Evolutionary conservation across 345 rosid species (phyloP), one percentile per base, ranked within the genome.

Genomic region (Capsella bursapastoris): DNA sequence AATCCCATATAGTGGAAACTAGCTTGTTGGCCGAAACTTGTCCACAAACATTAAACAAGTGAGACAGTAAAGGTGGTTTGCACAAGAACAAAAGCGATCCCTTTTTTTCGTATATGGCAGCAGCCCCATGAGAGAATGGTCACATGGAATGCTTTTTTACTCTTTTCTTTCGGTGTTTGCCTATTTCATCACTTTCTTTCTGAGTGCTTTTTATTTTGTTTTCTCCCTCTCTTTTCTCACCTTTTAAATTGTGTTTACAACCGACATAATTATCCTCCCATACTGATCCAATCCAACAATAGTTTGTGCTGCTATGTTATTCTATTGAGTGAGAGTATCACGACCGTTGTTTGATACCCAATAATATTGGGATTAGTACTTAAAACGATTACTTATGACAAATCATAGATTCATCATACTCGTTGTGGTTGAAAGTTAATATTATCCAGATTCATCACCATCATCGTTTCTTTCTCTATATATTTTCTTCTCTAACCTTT

Each of bases 121-220:
- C 15, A 64, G 56, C 6, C 15, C 57, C 44, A 64, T 64, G 28
- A 31, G 28, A 31, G 16, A 31, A 11, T 65, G 12, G 16, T 10
- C 70, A 34, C 70, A 65, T 65, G 70, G 29, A 50, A 34, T 65
- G 70, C 8, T 49, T 34, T 49, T 3, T 10, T 2, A 6, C 13
- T 25, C 3, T 0, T 32, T n/a, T 34, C 1, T 1, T 34, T 34
- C 2, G 25, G 25, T 1, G 6, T 34, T 62, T 14, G n/a, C 13
- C 8, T 27, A 44, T 29, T 3, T 64, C 14, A 11, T 22, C 25
- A 22, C 25, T 22, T 22, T 22, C 15, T 45, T 31, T 10, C 31
- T 5, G 28, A 64, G 28, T 64, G 43, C 3, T 31, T 16, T 64
- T 10, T 10, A 0, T 31, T 64, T 10, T 10, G 1, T 8, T 8